These are phyloP conservation scores for Gossypium lobatum DNA, from an alignment of 441 rosid genomes.

Conservation along the genomic window DNA sequence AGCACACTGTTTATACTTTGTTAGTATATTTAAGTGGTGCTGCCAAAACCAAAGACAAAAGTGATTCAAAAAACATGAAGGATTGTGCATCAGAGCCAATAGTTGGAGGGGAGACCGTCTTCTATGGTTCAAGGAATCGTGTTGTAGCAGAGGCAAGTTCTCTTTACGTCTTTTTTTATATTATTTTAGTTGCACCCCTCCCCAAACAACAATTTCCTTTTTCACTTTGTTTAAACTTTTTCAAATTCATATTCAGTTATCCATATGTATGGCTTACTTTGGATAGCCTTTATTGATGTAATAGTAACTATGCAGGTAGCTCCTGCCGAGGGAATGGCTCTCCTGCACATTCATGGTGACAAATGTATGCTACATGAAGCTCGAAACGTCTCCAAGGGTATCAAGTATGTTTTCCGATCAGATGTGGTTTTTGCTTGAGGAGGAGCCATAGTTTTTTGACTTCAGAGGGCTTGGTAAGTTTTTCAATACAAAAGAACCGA, in stretches of 20 bases:
- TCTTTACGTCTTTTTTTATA: not conserved
- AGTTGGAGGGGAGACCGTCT: constrained; percentile 91
- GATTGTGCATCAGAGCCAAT: constrained; percentile 47
- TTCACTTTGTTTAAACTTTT: not conserved
- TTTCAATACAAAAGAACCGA: not conserved
- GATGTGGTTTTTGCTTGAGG: constrained; percentile 86
- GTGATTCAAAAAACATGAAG: constrained; percentile 24
- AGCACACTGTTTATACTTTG: constrained; percentile 68
- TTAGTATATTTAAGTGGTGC: constrained; percentile 80
- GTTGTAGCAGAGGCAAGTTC: constrained; percentile 63
- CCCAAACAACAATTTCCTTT: not conserved
- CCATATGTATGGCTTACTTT: not conserved
- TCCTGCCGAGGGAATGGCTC: constrained; percentile 93
- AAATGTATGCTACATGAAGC: constrained; percentile 93
- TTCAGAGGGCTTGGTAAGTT: not conserved
- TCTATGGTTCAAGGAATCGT: constrained; percentile 70
- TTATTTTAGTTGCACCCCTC: not conserved
- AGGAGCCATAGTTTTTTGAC: not conserved
- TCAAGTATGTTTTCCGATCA: constrained; percentile 82
- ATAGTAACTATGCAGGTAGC: constrained; percentile 47
- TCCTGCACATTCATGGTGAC: constrained; percentile 84
- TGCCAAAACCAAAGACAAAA: constrained; percentile 42
- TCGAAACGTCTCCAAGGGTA: constrained; percentile 61
- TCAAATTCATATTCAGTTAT: not conserved
- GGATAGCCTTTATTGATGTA: not conserved